phyloP scores from a whole-genome alignment of 257 asterid genomes.

The Mentha longifolia region DNA sequence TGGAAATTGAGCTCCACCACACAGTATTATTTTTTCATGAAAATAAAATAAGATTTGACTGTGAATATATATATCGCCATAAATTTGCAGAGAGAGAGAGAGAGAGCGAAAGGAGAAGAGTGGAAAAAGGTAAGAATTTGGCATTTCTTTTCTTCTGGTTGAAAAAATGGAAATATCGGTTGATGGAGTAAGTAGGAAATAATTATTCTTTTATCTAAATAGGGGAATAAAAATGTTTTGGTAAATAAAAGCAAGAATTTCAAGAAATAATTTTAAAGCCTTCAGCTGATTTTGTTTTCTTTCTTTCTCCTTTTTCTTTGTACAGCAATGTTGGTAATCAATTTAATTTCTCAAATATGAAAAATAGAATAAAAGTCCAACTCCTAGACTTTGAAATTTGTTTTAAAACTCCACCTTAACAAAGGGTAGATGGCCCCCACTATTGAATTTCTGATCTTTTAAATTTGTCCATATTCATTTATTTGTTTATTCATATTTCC shows the following conservation, averaged over 20 bases:
- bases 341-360: neutral
- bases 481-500: neutral
- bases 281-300: neutral
- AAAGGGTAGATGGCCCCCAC: neutral
- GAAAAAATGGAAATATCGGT: neutral
- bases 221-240: neutral
- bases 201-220: neutral
- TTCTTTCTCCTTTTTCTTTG: neutral
- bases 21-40: neutral
- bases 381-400: neutral
- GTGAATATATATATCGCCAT: neutral
- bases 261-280: neutral
- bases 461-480: neutral
- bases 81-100: conserved; percentile 11
- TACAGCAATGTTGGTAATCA: neutral
- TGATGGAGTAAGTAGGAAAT: conserved; percentile 16
- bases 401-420: neutral
- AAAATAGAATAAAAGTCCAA: neutral
- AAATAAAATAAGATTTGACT: neutral
- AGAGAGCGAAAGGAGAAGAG: conserved; percentile 4
- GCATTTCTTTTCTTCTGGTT: conserved; percentile 2
- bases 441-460: neutral
- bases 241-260: neutral
- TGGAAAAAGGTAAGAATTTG: neutral
- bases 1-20: conserved; percentile 20